A percentile compares a stretch with the other conserved stretches of the same genome.
phyloP scores from a whole-genome alignment of 2,329 filamentous ascomycete species.

The Grosmannia huntii region DNA sequence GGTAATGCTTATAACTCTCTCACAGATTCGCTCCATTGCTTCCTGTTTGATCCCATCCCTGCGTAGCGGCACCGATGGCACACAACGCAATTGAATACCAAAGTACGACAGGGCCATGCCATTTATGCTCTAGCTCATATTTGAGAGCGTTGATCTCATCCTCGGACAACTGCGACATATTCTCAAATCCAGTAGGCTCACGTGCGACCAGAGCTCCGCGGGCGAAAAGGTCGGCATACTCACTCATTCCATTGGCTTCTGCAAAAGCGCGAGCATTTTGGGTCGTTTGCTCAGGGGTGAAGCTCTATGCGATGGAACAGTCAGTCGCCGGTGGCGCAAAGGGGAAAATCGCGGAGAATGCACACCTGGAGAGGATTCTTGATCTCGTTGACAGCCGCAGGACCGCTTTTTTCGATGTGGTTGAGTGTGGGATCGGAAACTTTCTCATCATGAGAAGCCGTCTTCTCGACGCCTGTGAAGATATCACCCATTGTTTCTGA shows the following conservation, averaged over 20 bases:
- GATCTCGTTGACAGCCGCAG: not conserved
- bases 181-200: constrained; percentile 49
- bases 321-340: too few relatives aligned
- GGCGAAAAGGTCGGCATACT: constrained; percentile 44
- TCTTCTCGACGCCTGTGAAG: not conserved
- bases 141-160: constrained; percentile 48
- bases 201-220: constrained; percentile 65
- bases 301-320: not conserved
- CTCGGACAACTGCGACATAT: constrained; percentile 34
- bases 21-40: constrained; percentile 48
- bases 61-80: constrained; percentile 57
- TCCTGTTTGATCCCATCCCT: constrained; percentile 56
- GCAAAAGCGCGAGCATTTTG: not conserved
- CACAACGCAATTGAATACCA: constrained; percentile 56
- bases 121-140: constrained; percentile 54
- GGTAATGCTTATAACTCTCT: not conserved
- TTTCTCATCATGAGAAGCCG: not conserved
- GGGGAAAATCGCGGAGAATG: not conserved
- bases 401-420: not conserved
- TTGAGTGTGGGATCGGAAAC: not conserved
- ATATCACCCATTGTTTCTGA: not conserved
- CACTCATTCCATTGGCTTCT: constrained; percentile 35
- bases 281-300: not conserved
- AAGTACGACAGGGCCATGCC: constrained; percentile 48
- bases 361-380: not conserved